Evolutionary conservation across 257 asterid species (phyloP).

Genomic region (Nicotiana otophora): DNA sequence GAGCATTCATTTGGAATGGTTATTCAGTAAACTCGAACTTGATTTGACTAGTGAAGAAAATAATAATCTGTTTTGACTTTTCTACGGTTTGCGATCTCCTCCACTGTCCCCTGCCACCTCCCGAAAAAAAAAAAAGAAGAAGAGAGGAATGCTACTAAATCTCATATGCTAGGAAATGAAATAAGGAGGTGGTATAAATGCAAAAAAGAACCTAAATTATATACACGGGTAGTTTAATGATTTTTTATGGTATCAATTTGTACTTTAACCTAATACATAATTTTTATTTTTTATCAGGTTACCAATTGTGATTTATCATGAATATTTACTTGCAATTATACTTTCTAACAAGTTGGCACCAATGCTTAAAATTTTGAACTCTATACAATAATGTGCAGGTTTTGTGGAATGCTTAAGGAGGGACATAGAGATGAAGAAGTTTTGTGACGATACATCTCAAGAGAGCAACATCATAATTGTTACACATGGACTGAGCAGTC

Average conservation of each 20-base stretch:
- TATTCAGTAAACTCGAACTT: background rate
- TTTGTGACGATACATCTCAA: background rate
- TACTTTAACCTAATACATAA: no score
- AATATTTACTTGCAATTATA: background rate
- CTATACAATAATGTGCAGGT: slow-evolving; percentile 20
- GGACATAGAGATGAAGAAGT: slow-evolving; percentile 43
- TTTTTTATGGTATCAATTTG: no score
- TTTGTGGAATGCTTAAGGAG: slow-evolving; percentile 56
- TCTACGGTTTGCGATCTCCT: background rate
- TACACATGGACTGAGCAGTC: slow-evolving; percentile 57
- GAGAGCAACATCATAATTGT: slow-evolving; percentile 45
- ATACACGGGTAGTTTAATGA: no score
- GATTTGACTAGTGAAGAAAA: background rate
- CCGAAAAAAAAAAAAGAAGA: background rate
- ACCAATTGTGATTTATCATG: background rate
- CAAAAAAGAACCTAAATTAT: no score
- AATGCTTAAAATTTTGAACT: no score
- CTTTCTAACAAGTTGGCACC: no score
- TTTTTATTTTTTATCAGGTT: background rate
- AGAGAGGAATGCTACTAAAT: background rate
- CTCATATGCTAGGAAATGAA: no score
- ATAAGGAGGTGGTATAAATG: no score
- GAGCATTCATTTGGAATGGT: background rate
- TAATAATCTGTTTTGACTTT: background rate
- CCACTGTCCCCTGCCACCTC: background rate